These are phyloP conservation scores for Whalleya microplaca DNA, from an alignment of 2,329 filamentous ascomycete species.

Conservation along the genomic window DNA sequence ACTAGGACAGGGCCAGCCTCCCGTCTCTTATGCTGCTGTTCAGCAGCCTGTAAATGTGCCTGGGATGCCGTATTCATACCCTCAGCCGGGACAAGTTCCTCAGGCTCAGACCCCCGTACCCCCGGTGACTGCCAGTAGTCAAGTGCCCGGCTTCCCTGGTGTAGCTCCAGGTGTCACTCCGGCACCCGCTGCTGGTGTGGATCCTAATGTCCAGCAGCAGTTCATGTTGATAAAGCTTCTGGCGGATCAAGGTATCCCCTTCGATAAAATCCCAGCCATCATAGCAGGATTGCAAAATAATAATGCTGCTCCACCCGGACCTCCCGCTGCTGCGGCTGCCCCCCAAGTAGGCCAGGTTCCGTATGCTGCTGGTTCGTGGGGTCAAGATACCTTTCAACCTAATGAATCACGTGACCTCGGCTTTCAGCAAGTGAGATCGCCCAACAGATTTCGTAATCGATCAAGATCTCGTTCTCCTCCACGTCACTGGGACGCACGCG, in stretches of 20 bases:
- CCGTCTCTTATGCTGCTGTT: slow-evolving; percentile 47
- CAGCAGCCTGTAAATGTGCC: slow-evolving; percentile 63
- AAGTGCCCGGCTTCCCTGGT: slow-evolving; percentile 41
- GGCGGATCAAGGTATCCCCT: slow-evolving; percentile 72
- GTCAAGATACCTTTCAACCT: slow-evolving; percentile 41
- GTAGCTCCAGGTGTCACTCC: slow-evolving; percentile 41
- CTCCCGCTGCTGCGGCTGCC: slow-evolving; percentile 40
- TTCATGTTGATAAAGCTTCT: slow-evolving; percentile 76
- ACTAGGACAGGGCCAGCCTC: slow-evolving; percentile 34
- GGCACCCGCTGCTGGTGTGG: slow-evolving; percentile 44
- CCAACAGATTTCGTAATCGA: slow-evolving; percentile 61
- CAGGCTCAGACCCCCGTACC: slow-evolving; percentile 37
- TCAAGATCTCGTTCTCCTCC: slow-evolving; percentile 82
- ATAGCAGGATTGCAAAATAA: slow-evolving; percentile 56
- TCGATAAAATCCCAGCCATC: slow-evolving; percentile 72
- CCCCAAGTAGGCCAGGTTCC: slow-evolving; percentile 48
- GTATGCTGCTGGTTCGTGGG: slow-evolving; percentile 42
- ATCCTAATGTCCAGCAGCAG: slow-evolving; percentile 68
- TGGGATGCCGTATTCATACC: slow-evolving; percentile 50
- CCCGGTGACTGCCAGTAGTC: slow-evolving; percentile 42
- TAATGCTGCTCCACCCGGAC: slow-evolving; percentile 34
- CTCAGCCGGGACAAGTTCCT: slow-evolving; percentile 47
- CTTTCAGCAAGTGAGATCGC: slow-evolving; percentile 66
- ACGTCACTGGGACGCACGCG: slow-evolving; percentile 69
- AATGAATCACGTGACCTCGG: slow-evolving; percentile 60